A percentile compares a stretch with the other conserved stretches of the same genome.
Conservation (phyloP, 208 protist species). For the Trichomonas vaginalis region DNA sequence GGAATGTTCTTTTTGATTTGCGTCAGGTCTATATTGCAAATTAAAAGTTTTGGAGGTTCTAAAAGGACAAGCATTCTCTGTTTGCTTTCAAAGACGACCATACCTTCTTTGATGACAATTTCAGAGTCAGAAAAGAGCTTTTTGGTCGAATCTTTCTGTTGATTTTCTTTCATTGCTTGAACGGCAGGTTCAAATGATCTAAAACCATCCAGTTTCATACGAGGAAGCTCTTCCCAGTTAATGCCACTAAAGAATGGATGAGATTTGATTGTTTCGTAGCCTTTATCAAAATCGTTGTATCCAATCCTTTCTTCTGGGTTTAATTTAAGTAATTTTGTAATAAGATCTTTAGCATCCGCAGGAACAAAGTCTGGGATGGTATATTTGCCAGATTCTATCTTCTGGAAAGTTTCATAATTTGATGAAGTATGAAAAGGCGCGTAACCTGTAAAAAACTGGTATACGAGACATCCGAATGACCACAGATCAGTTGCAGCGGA, state of each 20-base stretch:
- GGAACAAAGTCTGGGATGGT: background rate
- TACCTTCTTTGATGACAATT: background rate
- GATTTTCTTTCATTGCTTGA: background rate
- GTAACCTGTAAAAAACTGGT: background rate
- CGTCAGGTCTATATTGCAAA: background rate
- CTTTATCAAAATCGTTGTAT: background rate
- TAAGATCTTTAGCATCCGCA: background rate
- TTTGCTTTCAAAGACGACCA: background rate
- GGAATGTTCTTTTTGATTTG: background rate
- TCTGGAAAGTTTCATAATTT: background rate
- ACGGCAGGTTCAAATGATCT: background rate
- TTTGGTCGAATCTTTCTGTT: background rate
- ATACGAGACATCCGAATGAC: background rate
- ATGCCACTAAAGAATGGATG: constrained; percentile 5
- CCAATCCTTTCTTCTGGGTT: background rate
- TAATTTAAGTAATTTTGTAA: background rate
- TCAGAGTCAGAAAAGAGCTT: background rate
- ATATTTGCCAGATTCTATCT: background rate
- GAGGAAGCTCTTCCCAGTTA: background rate
- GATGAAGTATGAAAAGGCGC: background rate
- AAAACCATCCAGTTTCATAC: background rate
- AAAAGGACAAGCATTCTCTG: background rate
- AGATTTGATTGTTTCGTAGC: background rate
- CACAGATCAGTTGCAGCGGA: background rate
- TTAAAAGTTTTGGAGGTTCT: background rate